Conservation (phyloP, 257 asterid species). For the Petunia axillaris region DNA sequence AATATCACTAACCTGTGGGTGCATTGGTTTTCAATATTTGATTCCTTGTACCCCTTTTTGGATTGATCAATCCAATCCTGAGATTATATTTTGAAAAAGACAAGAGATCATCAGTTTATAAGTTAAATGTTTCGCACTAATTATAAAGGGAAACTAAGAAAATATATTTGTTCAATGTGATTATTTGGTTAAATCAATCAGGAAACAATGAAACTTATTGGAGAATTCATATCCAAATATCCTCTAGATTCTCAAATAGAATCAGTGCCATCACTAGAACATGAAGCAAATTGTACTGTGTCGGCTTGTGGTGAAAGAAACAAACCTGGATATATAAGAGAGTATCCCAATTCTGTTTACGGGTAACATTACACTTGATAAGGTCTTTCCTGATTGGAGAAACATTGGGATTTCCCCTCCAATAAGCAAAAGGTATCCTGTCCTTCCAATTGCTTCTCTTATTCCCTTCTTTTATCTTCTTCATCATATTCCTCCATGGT, state of each 20-base stretch:
- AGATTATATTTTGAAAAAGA: background rate
- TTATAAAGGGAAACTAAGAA: background rate
- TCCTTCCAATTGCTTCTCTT: constrained; percentile 19
- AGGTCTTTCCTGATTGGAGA: constrained; percentile 9
- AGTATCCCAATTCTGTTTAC: constrained; percentile 26
- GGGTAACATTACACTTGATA: constrained; percentile 27
- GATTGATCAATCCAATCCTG: constrained; percentile 9
- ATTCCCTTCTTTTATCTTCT: constrained; percentile 29
- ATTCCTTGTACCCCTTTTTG: constrained; percentile 12
- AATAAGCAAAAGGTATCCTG: constrained; percentile 30
- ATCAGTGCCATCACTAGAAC: background rate
- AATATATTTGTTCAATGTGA: background rate
- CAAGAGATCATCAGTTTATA: background rate
- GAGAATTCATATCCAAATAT: background rate
- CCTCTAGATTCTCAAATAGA: no score
- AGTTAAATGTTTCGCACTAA: background rate
- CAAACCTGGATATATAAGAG: background rate
- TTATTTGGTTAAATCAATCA: background rate
- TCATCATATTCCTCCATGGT: constrained; percentile 26
- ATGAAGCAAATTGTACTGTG: background rate
- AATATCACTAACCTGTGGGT: background rate
- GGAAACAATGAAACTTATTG: background rate
- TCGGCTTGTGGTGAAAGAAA: background rate
- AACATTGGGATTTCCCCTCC: constrained; percentile 31
- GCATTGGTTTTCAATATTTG: constrained; percentile 25